phyloP scores from a whole-genome alignment of 169 alveolate species.

The Blepharisma undulans region DNA sequence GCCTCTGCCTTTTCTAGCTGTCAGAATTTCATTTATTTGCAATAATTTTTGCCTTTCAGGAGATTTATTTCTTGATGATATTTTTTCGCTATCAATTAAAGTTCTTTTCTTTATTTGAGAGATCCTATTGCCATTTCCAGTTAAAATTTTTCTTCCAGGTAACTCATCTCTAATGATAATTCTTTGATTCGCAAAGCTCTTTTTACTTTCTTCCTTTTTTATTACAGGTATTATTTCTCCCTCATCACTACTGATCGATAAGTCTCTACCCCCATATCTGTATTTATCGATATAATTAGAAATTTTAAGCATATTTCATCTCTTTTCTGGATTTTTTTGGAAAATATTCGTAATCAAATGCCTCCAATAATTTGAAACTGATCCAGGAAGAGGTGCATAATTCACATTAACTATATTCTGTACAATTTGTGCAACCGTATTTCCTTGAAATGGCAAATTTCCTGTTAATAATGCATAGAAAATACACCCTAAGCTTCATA shows the following conservation, averaged over 20 bases:
- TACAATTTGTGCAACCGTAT: constrained; percentile 37
- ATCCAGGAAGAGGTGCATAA: constrained; percentile 23
- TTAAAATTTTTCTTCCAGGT: background rate
- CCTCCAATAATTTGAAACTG: background rate
- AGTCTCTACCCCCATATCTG: background rate
- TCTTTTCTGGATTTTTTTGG: background rate
- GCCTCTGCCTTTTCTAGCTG: background rate
- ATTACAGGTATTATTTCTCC: background rate
- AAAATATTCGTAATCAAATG: constrained; percentile 19
- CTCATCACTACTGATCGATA: background rate
- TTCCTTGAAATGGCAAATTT: constrained; percentile 46
- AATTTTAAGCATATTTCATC: background rate
- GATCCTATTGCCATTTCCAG: background rate
- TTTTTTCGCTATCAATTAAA: background rate
- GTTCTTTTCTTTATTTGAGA: background rate
- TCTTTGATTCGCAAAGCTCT: background rate
- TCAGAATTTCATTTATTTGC: background rate
- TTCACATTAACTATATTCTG: constrained; percentile 42
- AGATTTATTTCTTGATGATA: background rate
- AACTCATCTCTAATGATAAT: background rate
- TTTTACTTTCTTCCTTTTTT: background rate
- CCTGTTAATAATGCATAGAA: constrained; percentile 53
- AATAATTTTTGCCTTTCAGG: background rate
- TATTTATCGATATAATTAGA: background rate
- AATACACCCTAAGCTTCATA: constrained; percentile 65